These are phyloP conservation scores for Leavenworthia alabamica DNA, from an alignment of 345 rosid genomes.

Conservation along the genomic window DNA sequence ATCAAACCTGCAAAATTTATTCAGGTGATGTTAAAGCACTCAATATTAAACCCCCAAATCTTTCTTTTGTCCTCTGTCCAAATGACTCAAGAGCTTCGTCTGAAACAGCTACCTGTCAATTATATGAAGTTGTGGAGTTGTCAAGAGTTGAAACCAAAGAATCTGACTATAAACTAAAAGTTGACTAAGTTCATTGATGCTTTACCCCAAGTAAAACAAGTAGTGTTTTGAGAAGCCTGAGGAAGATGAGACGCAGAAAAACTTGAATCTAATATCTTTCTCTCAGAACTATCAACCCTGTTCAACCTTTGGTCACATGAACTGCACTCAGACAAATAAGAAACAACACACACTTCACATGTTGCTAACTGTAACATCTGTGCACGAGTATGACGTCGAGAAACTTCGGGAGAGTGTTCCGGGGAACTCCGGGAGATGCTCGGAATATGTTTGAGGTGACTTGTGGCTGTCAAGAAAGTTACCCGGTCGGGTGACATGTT, in stretches of 20 bases:
- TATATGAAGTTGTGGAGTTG: not conserved
- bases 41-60: conserved; percentile 56
- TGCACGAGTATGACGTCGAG: no score
- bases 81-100: conserved; percentile 66
- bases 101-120: conserved; percentile 64
- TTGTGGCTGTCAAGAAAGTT: no score
- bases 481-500: no score
- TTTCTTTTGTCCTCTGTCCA: conserved; percentile 62
- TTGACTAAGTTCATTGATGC: not conserved
- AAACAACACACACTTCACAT: conserved; percentile 56
- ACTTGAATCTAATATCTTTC: conserved; percentile 31
- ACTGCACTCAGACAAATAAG: conserved; percentile 48
- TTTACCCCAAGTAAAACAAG: conserved; percentile 68
- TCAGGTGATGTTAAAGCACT: conserved; percentile 48
- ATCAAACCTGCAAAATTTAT: conserved; percentile 65
- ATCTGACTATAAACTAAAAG: not conserved
- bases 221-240: conserved; percentile 58
- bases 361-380: conserved; percentile 55
- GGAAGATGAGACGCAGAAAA: conserved; percentile 50
- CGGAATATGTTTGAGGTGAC: no score
- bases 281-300: conserved; percentile 36
- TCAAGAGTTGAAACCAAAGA: conserved; percentile 12
- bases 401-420: no score
- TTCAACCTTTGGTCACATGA: conserved; percentile 66
- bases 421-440: no score